phyloP scores from a whole-genome alignment of 2,329 filamentous ascomycete genomes.

The Fusarium virguliforme region DNA sequence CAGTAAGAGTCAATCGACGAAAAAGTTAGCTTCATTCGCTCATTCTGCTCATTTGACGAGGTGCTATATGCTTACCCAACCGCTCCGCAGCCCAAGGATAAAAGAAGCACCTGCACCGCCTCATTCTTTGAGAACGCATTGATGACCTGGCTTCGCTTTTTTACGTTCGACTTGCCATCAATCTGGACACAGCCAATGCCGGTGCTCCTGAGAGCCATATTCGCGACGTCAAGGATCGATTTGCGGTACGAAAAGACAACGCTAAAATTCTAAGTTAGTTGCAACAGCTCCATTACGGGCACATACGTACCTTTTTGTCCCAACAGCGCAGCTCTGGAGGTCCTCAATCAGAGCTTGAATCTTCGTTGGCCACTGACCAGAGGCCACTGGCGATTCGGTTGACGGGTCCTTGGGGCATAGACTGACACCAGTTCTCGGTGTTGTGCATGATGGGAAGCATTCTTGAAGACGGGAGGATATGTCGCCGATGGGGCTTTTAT shows the following conservation, averaged over 20 bases:
- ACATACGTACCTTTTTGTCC: constrained; percentile 44
- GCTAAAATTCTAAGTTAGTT: constrained; percentile 48
- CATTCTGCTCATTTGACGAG: too few relatives aligned
- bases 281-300: constrained; percentile 39
- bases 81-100: constrained; percentile 66
- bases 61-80: constrained; percentile 58
- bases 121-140: constrained; percentile 58
- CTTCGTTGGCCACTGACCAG: constrained; percentile 9
- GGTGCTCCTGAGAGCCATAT: constrained; percentile 56
- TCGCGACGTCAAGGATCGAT: constrained; percentile 62
- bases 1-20: constrained; percentile 57
- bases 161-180: constrained; percentile 62
- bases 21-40: background rate
- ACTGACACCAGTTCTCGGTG: too few relatives aligned
- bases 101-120: constrained; percentile 59
- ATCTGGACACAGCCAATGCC: constrained; percentile 59
- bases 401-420: background rate
- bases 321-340: background rate
- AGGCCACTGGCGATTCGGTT: background rate
- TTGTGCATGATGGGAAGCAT: background rate
- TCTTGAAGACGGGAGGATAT: background rate
- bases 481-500: background rate
- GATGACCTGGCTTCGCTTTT: constrained; percentile 59
- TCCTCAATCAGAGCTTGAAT: constrained; percentile 1
- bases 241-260: constrained; percentile 68